phyloP scores from a whole-genome alignment of 2,329 filamentous ascomycete species.

The Aspergillus aculeatus region DNA sequence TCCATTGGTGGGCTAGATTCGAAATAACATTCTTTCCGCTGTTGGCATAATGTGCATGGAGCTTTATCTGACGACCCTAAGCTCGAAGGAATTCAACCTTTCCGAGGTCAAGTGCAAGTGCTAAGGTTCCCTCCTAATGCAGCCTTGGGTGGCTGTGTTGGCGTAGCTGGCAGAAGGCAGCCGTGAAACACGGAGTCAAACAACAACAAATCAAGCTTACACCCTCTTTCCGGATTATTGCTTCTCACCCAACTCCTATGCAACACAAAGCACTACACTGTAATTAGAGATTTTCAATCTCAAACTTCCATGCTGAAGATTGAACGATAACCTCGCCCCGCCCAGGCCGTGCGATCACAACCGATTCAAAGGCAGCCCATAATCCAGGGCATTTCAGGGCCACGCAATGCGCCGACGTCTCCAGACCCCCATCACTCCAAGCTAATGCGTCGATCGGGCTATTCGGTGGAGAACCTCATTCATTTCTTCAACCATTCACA shows the following conservation, averaged over 20 bases:
- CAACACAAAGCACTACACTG: no score
- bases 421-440: not conserved
- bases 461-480: not conserved
- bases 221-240: no score
- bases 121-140: not conserved
- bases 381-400: not conserved
- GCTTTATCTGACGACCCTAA: not conserved
- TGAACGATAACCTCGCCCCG: not conserved
- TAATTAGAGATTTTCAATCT: no score
- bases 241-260: no score
- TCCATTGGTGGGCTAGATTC: no score
- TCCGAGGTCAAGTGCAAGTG: no score
- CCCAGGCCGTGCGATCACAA: not conserved
- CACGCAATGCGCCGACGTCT: conserved; percentile 7
- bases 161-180: not conserved
- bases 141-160: not conserved
- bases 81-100: not conserved
- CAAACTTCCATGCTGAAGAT: no score
- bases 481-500: no score
- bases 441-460: conserved; percentile 2
- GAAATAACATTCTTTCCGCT: no score
- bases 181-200: not conserved
- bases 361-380: not conserved
- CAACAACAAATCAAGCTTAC: not conserved
- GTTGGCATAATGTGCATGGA: no score